Evolutionary conservation across 2,329 filamentous ascomycete genomes (phyloP), one percentile per base, ranked within the genome.

Genomic region (Didymellaceae sp.): DNA sequence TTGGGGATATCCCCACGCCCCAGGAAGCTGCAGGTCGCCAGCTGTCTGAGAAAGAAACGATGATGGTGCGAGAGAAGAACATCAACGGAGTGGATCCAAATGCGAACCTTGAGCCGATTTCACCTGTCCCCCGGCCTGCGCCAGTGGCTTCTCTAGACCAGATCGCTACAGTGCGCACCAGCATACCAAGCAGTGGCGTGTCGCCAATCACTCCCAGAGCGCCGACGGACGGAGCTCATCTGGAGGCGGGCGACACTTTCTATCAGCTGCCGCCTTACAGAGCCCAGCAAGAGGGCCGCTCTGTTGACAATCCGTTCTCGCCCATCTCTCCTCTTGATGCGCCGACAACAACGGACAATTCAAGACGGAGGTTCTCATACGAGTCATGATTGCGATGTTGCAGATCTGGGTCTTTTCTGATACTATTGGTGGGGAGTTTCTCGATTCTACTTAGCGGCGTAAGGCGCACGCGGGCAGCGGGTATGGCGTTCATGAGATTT

Each of bases 1-100:
- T 80, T 0, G 82, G 83, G 2, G 81, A 82, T 8, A 79, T 85
- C 66, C 80, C 80, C 13, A 75, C 77, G 32, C 77, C 78, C 45
- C 80, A 78, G 52, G 77, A 80, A 64, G 78, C 77, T 37, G 78
- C 74, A 40, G 77, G 77, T 22, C 74, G 73, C 14, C 70, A 76
- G 51, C 62, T 80, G 26, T 74, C 72, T 16, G 78, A 80, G 62
- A 80, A 80, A 55, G 77, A 80, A 49, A 73, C 75, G 26, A 74
- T 80, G 66, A 66, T 74, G 50, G 67, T 73, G 16, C 71, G 78
- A 14, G 77, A 79, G 61, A 65, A 66, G 49, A 63, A 73, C 38
- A 77, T 77, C 61, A 80, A 80, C 39, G 78, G 78, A 11, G 65
- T 77, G 2, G 74, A 77, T 46, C 66, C 66, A 14, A 61, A 55